Conservation (phyloP, 805 yeast species). For the Yarrowia hollandica region DNA sequence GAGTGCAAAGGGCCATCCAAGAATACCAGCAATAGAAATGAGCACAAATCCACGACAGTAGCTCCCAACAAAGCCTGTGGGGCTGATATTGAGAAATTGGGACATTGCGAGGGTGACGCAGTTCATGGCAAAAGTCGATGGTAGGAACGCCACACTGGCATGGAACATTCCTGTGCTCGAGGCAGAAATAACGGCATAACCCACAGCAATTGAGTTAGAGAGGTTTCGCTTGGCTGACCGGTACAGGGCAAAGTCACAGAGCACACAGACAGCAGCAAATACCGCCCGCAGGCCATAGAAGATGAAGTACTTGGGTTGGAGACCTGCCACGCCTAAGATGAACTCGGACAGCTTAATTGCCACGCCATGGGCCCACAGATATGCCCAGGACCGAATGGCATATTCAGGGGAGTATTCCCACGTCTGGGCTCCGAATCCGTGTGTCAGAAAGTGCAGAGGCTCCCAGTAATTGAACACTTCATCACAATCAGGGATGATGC, state of each 20-base stretch:
- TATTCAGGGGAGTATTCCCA: slow-evolving; percentile 95
- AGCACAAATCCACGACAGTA: slow-evolving; percentile 39
- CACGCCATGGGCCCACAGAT: slow-evolving; percentile 52
- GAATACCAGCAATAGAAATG: slow-evolving; percentile 64
- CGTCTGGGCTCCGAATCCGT: slow-evolving; percentile 89
- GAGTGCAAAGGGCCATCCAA: slow-evolving; percentile 91
- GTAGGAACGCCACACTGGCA: slow-evolving; percentile 81
- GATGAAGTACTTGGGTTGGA: slow-evolving; percentile 33
- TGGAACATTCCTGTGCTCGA: slow-evolving; percentile 83
- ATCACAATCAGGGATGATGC: slow-evolving; percentile 88
- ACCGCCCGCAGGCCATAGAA: slow-evolving; percentile 58
- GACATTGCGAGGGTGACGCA: slow-evolving; percentile 43
- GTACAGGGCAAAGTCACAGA: slow-evolving; percentile 57
- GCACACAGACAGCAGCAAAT: slow-evolving; percentile 46
- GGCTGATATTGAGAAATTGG: slow-evolving; percentile 31
- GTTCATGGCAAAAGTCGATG: slow-evolving; percentile 73
- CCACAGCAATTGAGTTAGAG: slow-evolving; percentile 48
- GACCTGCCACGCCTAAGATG: slow-evolving; percentile 31
- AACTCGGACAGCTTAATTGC: slow-evolving; percentile 33
- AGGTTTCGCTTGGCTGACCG: slow-evolving; percentile 45
- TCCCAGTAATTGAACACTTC: slow-evolving; percentile 95
- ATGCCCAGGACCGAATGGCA: slow-evolving; percentile 85
- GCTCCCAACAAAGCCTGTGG: slow-evolving; percentile 1
- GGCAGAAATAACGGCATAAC: slow-evolving; percentile 64
- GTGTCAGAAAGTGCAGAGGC: slow-evolving; percentile 72